Evolutionary conservation across 306 rosid genomes (phyloP), one percentile per base, ranked within the genome.

Genomic region (Arachis hypogaea): DNA sequence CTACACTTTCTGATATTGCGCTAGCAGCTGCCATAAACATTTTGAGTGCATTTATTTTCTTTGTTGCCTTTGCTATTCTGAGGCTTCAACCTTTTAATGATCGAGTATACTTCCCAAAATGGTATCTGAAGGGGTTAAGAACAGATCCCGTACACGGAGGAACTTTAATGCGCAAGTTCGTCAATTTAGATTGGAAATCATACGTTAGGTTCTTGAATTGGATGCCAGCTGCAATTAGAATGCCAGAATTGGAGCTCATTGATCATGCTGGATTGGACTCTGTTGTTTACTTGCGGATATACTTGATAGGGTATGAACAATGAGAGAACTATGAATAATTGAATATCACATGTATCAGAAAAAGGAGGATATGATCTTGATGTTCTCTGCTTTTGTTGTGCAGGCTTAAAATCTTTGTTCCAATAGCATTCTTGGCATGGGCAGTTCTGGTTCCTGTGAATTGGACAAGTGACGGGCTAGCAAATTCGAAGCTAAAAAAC

Each of bases 11-110:
- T 45, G 98, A 94, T 85, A 86, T 94, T 71, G 90, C 86, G 66
- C 63, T 94, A 69, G 79, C 96, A 11, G 98, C 96, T 64, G 93
- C 75, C 58, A 51, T 94, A 9, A 94, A 94, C 70, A 87, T 94
- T 71, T 40, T 94, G 66, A 83, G 83, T n/a, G 96, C 98, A 33
- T 38, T 94, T 49, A 41, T 92, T 41, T 94, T 94, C 88, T 79
- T 94, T 56, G n/a, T 92, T 33, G 87, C 81, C 14, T 94, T 89
- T 79, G 98, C 97, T 46, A 12, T 94, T 74, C 82, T 91, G 75
- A 89, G 98, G 96, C 96, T 94, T 72, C 98, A 94, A 63, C 98
- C 98, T 65, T 83, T 92, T 66, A 94, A 94, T 72, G 98, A 94
- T 68, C 83, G 97, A 67, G 98, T 93, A 14, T 93, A 93, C 90